phyloP scores from a whole-genome alignment of 176 grass and related monocot genomes.

The Juncus effusus region DNA sequence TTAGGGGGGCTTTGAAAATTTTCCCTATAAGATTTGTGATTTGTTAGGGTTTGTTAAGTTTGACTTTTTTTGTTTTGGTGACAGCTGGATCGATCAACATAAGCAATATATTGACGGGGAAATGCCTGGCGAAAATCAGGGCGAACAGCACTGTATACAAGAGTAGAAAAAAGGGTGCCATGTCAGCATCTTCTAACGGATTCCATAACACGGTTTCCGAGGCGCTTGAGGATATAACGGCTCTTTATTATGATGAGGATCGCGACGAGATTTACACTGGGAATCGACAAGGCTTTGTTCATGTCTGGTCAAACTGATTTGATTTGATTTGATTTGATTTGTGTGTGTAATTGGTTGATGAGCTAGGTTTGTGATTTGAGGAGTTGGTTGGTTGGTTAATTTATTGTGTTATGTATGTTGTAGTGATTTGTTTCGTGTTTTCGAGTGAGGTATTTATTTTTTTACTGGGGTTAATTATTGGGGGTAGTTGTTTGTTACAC shows the following conservation, averaged over 20 bases:
- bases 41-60: too few species aligned
- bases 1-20: not conserved
- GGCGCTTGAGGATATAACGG: constrained; percentile 84
- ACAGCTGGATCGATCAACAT: constrained; percentile 87
- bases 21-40: not conserved
- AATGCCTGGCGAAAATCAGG: constrained; percentile 78
- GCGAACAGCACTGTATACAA: constrained; percentile 13
- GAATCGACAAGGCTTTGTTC: constrained; percentile 74
- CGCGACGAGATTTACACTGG: constrained; percentile 89
- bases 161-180: constrained; percentile 37
- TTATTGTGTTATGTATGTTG: too few species aligned
- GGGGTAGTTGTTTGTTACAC: too few species aligned
- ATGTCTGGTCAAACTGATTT: constrained; percentile 86
- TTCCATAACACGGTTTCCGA: constrained; percentile 58
- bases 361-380: too few species aligned
- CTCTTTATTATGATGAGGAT: constrained; percentile 81
- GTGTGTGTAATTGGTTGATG: constrained; percentile 14
- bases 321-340: constrained; percentile 28
- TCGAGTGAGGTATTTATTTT: too few species aligned
- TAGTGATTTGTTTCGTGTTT: too few species aligned
- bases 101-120: constrained; percentile 88
- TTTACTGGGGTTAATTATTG: too few species aligned
- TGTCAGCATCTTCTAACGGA: not conserved
- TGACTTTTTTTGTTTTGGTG: constrained; percentile 14
- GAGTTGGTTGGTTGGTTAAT: too few species aligned